Conservation (phyloP, 129 eudicot species). For the Lonicera japonica region DNA sequence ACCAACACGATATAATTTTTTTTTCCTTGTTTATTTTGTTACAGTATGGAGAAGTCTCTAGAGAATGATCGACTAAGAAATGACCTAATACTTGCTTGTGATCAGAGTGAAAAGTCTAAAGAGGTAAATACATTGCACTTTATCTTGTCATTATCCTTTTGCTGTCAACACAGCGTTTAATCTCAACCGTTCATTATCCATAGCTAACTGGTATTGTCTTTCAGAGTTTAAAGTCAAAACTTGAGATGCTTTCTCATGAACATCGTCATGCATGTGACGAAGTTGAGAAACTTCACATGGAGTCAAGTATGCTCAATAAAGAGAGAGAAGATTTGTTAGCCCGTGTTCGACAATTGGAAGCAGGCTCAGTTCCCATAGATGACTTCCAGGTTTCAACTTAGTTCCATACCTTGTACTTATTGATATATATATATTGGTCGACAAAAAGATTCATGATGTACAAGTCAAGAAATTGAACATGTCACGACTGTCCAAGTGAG, state of each 20-base stretch:
- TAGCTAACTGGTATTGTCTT: conserved; percentile 6
- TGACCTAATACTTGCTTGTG: conserved; percentile 32
- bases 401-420: background rate
- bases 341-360: conserved; percentile 28
- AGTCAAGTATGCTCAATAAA: conserved; percentile 31
- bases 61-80: conserved; percentile 40
- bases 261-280: conserved; percentile 42
- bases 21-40: conserved; percentile 1
- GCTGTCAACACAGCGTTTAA: background rate
- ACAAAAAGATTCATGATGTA: too few relatives aligned
- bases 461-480: too few relatives aligned
- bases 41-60: conserved; percentile 39
- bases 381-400: conserved; percentile 34
- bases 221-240: conserved; percentile 33
- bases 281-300: conserved; percentile 41
- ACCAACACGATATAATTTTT: background rate
- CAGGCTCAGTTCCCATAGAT: conserved; percentile 16
- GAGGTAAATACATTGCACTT: conserved; percentile 32
- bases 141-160: background rate
- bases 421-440: too few relatives aligned
- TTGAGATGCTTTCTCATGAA: conserved; percentile 35
- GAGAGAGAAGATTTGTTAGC: conserved; percentile 38
- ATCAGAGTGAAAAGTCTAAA: conserved; percentile 35
- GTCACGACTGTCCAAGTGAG: too few relatives aligned
- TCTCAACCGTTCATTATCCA: background rate